Base-by-base conservation (phyloP, 805 yeast genomes). In the Saccharomycopsis capsularis region DNA sequence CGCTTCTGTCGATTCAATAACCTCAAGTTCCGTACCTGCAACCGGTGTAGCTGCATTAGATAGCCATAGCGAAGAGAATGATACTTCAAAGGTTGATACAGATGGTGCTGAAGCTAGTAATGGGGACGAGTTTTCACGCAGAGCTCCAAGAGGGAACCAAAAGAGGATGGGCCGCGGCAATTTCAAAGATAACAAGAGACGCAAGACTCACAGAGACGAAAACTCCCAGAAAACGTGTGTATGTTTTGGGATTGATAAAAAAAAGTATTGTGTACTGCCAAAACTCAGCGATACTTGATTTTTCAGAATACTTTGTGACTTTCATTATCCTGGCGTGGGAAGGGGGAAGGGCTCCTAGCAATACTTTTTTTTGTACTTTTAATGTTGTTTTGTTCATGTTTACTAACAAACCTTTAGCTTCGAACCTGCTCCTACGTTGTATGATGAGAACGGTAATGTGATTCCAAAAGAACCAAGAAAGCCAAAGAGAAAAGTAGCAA, bases 401-500 rank as follows among this genome's bases (percentile, higher is more conserved):
- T 29, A 29, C 32, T 34, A 34, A 34, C 38, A 34, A 34, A 13
- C 38, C 18, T 27, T 7, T 27, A 34, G 38, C 9, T 44, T 43
- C 19, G 52, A 32, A n/a, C 49, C 52, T 16, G 38, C 48, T 23
- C 52, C 52, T 15, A 30, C 32, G 6, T 44, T 60, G 16, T 52
- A 79, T 63, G 89, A 82, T 62, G 84, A 69, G 16, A 65, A 78
- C 25, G 91, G 90, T 11, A 73, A 77, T 30, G 81, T 82, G 2
- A 63, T 79, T 37, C 78, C 73, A 37, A 72, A 70, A 49, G 85
- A 79, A 55, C 64, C 64, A 32, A 74, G 89, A 64, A 37, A 32
- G 55, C 96, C 98, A 21, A 90, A 90, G 73, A 77, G 79, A 59
- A 90, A 90, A 62, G 96, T 88, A 21, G 97, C 96, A 0, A 79